Base-by-base conservation (phyloP, 129 eudicot species). In the Smallanthus sonchifolius region DNA sequence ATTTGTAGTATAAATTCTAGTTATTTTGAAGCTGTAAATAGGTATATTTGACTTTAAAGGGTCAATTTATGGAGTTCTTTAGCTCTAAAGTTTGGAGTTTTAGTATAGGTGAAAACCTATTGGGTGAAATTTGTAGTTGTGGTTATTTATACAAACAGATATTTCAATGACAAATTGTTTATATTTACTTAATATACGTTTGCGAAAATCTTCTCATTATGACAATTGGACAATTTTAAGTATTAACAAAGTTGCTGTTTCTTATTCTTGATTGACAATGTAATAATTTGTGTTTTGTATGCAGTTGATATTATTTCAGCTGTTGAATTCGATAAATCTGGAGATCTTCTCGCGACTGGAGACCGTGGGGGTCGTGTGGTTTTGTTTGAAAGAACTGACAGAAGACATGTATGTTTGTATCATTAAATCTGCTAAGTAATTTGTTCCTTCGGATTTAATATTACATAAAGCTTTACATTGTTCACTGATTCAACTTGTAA, bases 331-430 rank as follows among this genome's bases (percentile, higher is more conserved):
- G 88, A 87, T 75, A 81, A 73, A 82, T 72, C 74, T 40, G 92
- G 92, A 61, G 81, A 84, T 70, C 85, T 84, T 76, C 85, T 87
- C 40, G 92, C 92, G 9, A 87, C 88, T 2, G 88, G 88, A 59
- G 92, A 87, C 69, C 88, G 86, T 73, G 92, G 88, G 70, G 88
- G 92, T 63, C 77, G 92, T 51, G 88, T 87, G 56, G 92, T 87
- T 51, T 79, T 87, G 69, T 87, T 84, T 35, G 92, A 87, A 80
- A 84, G 86, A 76, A 79, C 77, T 36, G 83, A 87, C 44, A 32
- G 16, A 70, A 73, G 66, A 73, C 73, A 80, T 78, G 91, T 83
- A 86, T 42, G 86, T 7, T 55, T 8, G 8, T 17, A 17, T 51
- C 28, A 51, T 51, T 7, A 8, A 10, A 20, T 7, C 34, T 55